Evolutionary conservation across 768 basidiomycete genomes (phyloP).

Genomic region (Leccinum boreale): DNA sequence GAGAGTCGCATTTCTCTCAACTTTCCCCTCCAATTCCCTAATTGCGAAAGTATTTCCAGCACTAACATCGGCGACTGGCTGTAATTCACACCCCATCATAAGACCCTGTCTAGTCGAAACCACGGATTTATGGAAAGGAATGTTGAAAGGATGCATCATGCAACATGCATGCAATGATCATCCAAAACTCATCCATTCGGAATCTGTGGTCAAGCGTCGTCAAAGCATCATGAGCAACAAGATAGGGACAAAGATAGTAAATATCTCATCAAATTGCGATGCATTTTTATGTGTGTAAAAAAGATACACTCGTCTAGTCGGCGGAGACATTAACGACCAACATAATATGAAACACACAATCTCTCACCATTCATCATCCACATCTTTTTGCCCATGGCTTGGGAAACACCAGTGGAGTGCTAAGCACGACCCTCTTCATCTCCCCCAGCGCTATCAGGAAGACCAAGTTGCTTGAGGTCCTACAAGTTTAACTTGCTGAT

Average conservation of each 20-base stretch:
- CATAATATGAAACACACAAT: background rate
- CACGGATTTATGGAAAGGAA: background rate
- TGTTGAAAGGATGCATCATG: background rate
- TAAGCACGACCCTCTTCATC: slow-evolving; percentile 70
- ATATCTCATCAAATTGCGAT: background rate
- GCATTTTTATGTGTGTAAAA: background rate
- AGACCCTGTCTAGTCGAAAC: background rate
- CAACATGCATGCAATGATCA: background rate
- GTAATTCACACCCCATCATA: slow-evolving; percentile 98
- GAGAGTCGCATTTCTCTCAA: slow-evolving; percentile 87
- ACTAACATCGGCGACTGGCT: slow-evolving; percentile 72
- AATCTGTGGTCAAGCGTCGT: background rate
- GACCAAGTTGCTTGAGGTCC: slow-evolving; percentile 68
- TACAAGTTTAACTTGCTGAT: slow-evolving; percentile 51
- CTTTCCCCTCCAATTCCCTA: slow-evolving; percentile 83
- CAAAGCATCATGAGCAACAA: background rate
- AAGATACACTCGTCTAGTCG: background rate
- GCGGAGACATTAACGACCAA: background rate
- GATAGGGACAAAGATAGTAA: background rate
- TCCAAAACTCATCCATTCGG: background rate
- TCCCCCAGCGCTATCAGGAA: slow-evolving; percentile 59
- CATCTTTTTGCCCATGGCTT: slow-evolving; percentile 46
- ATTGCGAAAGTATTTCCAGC: slow-evolving; percentile 97
- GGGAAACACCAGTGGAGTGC: slow-evolving; percentile 78
- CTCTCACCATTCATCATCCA: slow-evolving; percentile 7